Evolutionary conservation across 2,329 filamentous ascomycete species (phyloP).

Genomic region (Shiraia bambusicola): DNA sequence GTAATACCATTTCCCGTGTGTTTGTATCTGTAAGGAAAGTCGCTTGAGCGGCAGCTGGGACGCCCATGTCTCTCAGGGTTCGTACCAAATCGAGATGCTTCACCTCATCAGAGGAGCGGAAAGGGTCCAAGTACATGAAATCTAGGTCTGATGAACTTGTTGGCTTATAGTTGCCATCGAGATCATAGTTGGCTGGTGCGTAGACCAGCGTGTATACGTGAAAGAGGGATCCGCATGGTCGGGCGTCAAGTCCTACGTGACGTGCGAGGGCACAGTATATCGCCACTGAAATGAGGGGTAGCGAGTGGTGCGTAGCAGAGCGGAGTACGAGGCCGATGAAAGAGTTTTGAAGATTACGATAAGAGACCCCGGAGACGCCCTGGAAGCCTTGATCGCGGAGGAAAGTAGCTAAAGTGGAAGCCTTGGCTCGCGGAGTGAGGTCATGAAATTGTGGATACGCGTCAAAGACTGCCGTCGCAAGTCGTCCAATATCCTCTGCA

Average conservation of each 20-base stretch:
- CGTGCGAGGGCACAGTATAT: conserved; percentile 82
- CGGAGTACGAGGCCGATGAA: conserved; percentile 81
- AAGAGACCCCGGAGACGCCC: conserved; percentile 71
- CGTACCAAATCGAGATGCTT: conserved; percentile 59
- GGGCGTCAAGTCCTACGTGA: conserved; percentile 72
- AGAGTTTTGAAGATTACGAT: conserved; percentile 81
- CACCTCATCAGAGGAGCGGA: conserved; percentile 68
- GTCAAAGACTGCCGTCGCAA: conserved; percentile 59
- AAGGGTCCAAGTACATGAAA: conserved; percentile 84
- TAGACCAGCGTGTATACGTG: conserved; percentile 82
- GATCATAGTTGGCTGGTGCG: conserved; percentile 59
- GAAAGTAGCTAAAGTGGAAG: conserved; percentile 68
- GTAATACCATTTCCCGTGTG: conserved; percentile 68
- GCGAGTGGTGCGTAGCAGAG: conserved; percentile 70
- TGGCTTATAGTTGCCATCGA: conserved; percentile 45
- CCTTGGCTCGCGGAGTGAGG: conserved; percentile 66
- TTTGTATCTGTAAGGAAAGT: conserved; percentile 66
- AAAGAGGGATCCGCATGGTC: conserved; percentile 77
- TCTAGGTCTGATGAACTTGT: conserved; percentile 26
- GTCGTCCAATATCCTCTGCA: conserved; percentile 62
- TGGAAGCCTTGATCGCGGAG: conserved; percentile 68
- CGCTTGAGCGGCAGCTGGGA: conserved; percentile 40
- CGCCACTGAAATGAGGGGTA: conserved; percentile 82
- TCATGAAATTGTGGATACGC: conserved; percentile 56
- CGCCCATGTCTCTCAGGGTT: conserved; percentile 59